Evolutionary conservation across 495 filamentous ascomycete genomes (phyloP), one percentile per base, ranked within the genome.

Genomic region (Podospora fimiseda): DNA sequence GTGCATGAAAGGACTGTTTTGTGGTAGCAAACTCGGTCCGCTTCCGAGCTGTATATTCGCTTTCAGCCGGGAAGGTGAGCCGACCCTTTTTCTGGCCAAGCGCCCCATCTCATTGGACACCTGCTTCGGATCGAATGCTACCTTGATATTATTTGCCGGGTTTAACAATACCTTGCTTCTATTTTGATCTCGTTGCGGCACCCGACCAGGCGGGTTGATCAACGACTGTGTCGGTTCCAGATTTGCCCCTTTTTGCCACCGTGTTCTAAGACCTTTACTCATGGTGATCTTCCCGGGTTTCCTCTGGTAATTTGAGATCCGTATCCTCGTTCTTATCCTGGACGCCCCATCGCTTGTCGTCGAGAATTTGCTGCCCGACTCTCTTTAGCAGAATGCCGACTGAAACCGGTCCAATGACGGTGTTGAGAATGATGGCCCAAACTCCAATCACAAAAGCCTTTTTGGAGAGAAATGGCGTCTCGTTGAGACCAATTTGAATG

Each of bases 401-500:
- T 4, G 70, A 71, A 1, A 90, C 61, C 0, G 88, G 87, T 0
- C 87, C 87, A n/a, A 86, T 51, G 20, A 90, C 69, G 0, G 88
- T 91, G 53, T 86, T 90, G 2, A 91, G 56, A 0, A 87, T 74
- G 9, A 89, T 85, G 1, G 86, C 88, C 87, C 87, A 92, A 0
- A 83, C 76, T 0, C 85, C 77, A 7, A 89, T 70, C 2, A 90
- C 66, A 58, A 86, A 91, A 5, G 73, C 62, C 27, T 65, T 62
- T 0, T 62, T 60, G 0, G 59, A 48, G 18, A 64, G 41, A 11
- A 51, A 62, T 0, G 57, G 55, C 24, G 59, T 65, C 40, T 67
- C 59, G 43, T 63, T 67, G 14, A 64, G 44, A 2, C 83, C 85
- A 3, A 89, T 64, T 2, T 86, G 82, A 5, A 86, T 82, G 52